These are phyloP conservation scores for Panus rudis DNA, from an alignment of 768 basidiomycete species.

Conservation along the genomic window DNA sequence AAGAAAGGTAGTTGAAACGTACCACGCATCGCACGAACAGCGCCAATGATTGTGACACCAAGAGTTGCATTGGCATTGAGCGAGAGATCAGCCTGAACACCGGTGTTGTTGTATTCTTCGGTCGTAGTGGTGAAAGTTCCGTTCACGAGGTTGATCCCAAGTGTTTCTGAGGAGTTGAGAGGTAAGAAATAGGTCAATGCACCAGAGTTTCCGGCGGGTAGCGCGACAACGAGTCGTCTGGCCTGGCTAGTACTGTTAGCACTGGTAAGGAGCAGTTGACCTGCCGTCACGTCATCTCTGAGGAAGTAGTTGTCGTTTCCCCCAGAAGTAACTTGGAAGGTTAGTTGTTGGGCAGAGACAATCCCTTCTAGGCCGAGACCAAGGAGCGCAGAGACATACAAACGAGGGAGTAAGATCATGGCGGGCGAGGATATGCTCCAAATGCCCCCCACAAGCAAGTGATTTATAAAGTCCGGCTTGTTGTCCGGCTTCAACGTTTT, in stretches of 20 bases:
- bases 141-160: slow-evolving; percentile 19
- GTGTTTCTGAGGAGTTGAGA: slow-evolving; percentile 10
- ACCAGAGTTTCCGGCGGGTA: slow-evolving; percentile 39
- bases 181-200: slow-evolving; percentile 36
- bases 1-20: neutral
- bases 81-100: slow-evolving; percentile 30
- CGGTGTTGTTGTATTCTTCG: slow-evolving; percentile 25
- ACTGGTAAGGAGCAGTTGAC: slow-evolving; percentile 34
- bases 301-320: slow-evolving; percentile 39
- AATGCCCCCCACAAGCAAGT: too few species aligned
- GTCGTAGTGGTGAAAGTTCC: slow-evolving; percentile 17
- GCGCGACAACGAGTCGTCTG: slow-evolving; percentile 32
- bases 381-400: too few species aligned
- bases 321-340: slow-evolving; percentile 29
- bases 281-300: slow-evolving; percentile 32
- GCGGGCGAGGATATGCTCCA: too few species aligned
- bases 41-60: slow-evolving; percentile 36
- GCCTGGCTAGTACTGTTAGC: slow-evolving; percentile 8
- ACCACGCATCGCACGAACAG: slow-evolving; percentile 36
- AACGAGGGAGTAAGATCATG: too few species aligned
- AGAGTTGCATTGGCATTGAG: slow-evolving; percentile 30
- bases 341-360: too few species aligned
- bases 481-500: too few species aligned
- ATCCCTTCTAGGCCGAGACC: too few species aligned
- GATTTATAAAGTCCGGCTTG: too few species aligned